Evolutionary conservation across 345 rosid genomes (phyloP), one percentile per base, ranked within the genome.

Genomic region (Populus simonii): DNA sequence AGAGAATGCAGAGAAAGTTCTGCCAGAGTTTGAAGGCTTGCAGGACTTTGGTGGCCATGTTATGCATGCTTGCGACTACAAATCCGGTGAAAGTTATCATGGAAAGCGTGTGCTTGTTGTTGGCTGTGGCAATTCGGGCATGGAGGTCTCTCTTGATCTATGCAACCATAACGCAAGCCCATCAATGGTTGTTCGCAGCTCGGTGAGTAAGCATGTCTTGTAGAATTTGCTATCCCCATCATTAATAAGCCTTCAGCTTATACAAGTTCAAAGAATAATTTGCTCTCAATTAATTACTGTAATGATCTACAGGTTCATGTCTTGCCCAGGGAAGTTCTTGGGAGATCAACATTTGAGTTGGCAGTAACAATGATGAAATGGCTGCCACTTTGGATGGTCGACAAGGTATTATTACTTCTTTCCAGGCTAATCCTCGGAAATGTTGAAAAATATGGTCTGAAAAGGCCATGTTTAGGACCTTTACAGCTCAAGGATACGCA

Each of bases 61-160:
- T 70, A 79, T 78, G 20, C 98, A 93, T 69, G 92, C 92, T 39
- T 87, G 95, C 71, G 95, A 92, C 57, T 93, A 92, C 71, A 93
- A 91, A 84, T 90, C 95, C 1, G 97, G 97, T 5, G 87, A 85
- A 74, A 85, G 80, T 70, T 86, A 80, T 76, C 66, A 84, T 1
- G 97, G 93, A 6, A 86, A 92, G 81, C 78, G 80, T 5, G 97
- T 92, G 1, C 84, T 93, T 11, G 94, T 93, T 0, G 98, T 93
- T 5, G 98, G 98, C 41, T 93, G 98, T 12, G 98, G 97, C 38
- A 91, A 93, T 86, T 93, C 98, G 11, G 98, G 98, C 71, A 93
- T 93, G 98, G 98, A 93, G 77, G 92, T 92, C 33, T 90, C 94
- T 81, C 86, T 92, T 4, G 98, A 93, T 82, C 95, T 93, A 63